Percentiles rank a stretch among this genome's conserved stretches.
Conservation (phyloP, 2,329 filamentous ascomycete species). For the Fusarium nisikadoi region DNA sequence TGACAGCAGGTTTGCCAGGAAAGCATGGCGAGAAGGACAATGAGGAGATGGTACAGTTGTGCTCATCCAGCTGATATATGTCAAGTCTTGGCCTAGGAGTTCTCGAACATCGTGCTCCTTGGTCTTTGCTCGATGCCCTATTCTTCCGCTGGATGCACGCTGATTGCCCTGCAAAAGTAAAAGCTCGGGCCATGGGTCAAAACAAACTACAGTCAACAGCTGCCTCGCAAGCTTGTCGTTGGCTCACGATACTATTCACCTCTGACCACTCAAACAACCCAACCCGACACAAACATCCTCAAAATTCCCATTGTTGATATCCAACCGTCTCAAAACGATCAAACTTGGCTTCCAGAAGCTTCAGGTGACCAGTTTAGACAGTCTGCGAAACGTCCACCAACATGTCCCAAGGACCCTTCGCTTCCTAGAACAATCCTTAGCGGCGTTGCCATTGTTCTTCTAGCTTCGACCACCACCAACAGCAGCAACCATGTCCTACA, state of each 20-base stretch:
- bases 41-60: not conserved
- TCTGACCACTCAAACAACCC: not conserved
- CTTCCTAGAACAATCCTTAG: constrained; percentile 18
- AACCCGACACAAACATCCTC: not conserved
- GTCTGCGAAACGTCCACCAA: not conserved
- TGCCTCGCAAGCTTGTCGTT: not conserved
- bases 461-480: not conserved
- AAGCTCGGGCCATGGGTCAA: not conserved
- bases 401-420: not conserved
- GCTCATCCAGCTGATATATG: not conserved
- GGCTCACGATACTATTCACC: not conserved
- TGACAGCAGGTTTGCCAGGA: rapidly evolving
- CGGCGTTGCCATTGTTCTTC: constrained; percentile 18
- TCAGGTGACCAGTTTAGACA: not conserved
- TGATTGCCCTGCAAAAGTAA: not conserved
- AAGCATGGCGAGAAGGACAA: not conserved
- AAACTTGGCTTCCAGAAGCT: not conserved
- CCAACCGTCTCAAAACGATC: not conserved
- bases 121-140: not conserved
- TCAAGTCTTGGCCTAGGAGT: not conserved
- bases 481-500: not conserved
- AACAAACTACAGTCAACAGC: not conserved
- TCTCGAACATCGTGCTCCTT: not conserved
- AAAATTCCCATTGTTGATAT: not conserved
- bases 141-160: not conserved